phyloP scores from a whole-genome alignment of 345 rosid species.

The Salix caprea region DNA sequence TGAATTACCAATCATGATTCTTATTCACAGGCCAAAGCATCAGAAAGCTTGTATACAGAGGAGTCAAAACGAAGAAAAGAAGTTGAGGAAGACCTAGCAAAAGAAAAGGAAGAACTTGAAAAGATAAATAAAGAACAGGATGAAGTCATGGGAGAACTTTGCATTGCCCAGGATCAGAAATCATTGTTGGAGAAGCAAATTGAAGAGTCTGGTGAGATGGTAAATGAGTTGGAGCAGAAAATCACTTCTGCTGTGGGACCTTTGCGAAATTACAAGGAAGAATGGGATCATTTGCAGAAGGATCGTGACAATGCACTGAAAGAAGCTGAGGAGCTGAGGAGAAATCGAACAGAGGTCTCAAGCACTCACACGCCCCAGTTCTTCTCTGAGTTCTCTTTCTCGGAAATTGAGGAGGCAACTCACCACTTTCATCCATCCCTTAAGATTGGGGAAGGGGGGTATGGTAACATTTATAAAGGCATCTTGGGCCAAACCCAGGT shows the following conservation, averaged over 20 bases:
- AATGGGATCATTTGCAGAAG: slow-evolving; percentile 60
- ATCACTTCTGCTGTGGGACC: slow-evolving; percentile 73
- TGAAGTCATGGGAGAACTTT: slow-evolving; percentile 48
- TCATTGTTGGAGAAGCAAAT: slow-evolving; percentile 47
- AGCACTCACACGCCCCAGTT: slow-evolving; percentile 40
- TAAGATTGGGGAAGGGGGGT: slow-evolving; percentile 93
- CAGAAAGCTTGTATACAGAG: slow-evolving; percentile 49
- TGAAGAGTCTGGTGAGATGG: slow-evolving; percentile 46
- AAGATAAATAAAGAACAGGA: slow-evolving; percentile 44
- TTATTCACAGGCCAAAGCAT: slow-evolving; percentile 49
- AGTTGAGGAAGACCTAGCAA: slow-evolving; percentile 54
- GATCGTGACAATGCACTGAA: slow-evolving; percentile 74
- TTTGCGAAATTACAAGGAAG: slow-evolving; percentile 54
- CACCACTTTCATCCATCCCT: slow-evolving; percentile 51
- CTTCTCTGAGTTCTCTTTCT: slow-evolving; percentile 60
- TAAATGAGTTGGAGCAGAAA: slow-evolving; percentile 66
- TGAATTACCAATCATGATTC: slow-evolving; percentile 6
- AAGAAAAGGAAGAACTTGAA: slow-evolving; percentile 51
- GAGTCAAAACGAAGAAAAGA: slow-evolving; percentile 67
- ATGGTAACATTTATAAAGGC: slow-evolving; percentile 77
- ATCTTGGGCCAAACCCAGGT: slow-evolving; percentile 56
- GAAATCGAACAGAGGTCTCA: slow-evolving; percentile 52
- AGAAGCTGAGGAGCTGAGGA: slow-evolving; percentile 79
- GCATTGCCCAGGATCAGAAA: slow-evolving; percentile 40
- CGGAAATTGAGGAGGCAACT: slow-evolving; percentile 75